Percentiles rank a stretch among this genome's conserved stretches.
Evolutionary conservation across 495 filamentous ascomycete species (phyloP).

Genomic region (Hamigera avellanea): DNA sequence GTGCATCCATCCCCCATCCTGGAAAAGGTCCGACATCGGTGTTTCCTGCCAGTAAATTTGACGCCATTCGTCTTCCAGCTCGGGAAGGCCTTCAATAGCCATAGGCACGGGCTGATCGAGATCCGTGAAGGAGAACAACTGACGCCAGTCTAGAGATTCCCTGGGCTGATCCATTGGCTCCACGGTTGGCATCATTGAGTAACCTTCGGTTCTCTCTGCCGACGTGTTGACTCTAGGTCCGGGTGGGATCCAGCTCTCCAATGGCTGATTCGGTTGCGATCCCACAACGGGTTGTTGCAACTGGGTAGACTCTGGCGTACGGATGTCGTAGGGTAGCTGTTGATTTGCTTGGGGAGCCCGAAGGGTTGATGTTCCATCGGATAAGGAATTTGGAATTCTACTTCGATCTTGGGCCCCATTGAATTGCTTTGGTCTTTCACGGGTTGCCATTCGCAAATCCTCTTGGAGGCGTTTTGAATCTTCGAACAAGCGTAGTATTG

Average conservation of each 20-base stretch:
- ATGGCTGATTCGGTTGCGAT: conserved; percentile 16
- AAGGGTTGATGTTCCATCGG: background rate
- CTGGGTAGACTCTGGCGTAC: conserved; percentile 22
- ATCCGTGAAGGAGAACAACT: conserved; percentile 34
- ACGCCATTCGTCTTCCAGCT: conserved; percentile 37
- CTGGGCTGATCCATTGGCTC: conserved; percentile 24
- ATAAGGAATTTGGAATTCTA: background rate
- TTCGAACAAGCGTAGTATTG: conserved; percentile 35
- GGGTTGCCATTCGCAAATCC: conserved; percentile 29
- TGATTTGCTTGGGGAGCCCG: background rate
- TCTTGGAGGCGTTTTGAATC: conserved; percentile 35
- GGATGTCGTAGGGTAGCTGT: conserved; percentile 23
- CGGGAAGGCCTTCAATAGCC: conserved; percentile 27
- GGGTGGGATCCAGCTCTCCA: conserved; percentile 30
- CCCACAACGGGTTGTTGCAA: conserved; percentile 15
- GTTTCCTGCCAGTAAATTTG: conserved; percentile 38
- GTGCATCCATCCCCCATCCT: conserved; percentile 31
- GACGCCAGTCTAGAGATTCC: conserved; percentile 34
- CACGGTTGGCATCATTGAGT: conserved; percentile 10
- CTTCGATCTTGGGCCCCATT: conserved; percentile 6
- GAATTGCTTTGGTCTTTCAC: conserved; percentile 24
- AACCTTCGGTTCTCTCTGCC: conserved; percentile 11
- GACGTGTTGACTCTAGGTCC: conserved; percentile 10
- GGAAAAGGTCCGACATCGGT: conserved; percentile 32
- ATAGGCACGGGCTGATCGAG: conserved; percentile 29